Conservation (phyloP, 306 rosid genomes). For the Cicer cuneatum region DNA sequence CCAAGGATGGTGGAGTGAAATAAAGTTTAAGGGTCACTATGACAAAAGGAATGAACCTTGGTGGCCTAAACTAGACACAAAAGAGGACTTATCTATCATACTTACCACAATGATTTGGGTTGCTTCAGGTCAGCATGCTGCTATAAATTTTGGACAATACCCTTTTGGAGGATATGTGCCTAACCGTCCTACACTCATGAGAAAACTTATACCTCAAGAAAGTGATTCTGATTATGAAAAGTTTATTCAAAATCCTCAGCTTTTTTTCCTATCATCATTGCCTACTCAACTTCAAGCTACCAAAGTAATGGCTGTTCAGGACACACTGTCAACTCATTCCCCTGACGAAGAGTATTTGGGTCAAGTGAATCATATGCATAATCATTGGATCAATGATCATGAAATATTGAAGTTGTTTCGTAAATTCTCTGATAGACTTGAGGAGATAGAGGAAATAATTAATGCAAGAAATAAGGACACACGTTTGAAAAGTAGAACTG, state of each 20-base stretch:
- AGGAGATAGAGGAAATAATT: slow-evolving; percentile 82
- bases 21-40: slow-evolving; percentile 76
- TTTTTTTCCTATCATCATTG: slow-evolving; percentile 72
- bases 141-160: slow-evolving; percentile 94
- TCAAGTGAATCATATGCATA: slow-evolving; percentile 60
- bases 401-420: slow-evolving; percentile 54
- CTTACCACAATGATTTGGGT: slow-evolving; percentile 84
- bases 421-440: slow-evolving; percentile 65
- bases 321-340: slow-evolving; percentile 88
- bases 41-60: slow-evolving; percentile 86
- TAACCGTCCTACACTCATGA: slow-evolving; percentile 86
- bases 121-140: slow-evolving; percentile 97
- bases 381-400: slow-evolving; percentile 73
- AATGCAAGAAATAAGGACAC: slow-evolving; percentile 67
- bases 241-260: slow-evolving; percentile 76
- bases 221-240: slow-evolving; percentile 62
- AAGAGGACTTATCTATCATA: slow-evolving; percentile 69
- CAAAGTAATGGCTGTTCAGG: slow-evolving; percentile 97
- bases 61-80: slow-evolving; percentile 88
- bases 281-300: slow-evolving; percentile 98
- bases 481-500: slow-evolving; percentile 70
- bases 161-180: slow-evolving; percentile 97
- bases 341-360: slow-evolving; percentile 98
- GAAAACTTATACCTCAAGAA: slow-evolving; percentile 84
- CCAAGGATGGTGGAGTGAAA: slow-evolving; percentile 93